Evolutionary conservation across 2,329 filamentous ascomycete genomes (phyloP), one percentile per base, ranked within the genome.

Genomic region (Alternaria sp.): DNA sequence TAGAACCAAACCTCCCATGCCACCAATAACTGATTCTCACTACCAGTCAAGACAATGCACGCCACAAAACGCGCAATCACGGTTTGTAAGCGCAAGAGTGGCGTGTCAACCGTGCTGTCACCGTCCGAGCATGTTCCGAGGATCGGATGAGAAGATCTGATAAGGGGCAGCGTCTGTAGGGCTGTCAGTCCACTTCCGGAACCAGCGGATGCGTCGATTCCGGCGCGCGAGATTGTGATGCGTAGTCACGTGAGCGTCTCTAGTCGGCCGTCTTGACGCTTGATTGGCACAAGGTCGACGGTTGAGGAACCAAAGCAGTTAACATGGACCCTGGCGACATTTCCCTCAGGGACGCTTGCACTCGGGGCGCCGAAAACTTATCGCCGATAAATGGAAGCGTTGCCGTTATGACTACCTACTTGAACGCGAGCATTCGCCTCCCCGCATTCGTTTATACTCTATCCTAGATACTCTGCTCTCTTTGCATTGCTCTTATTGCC

Each of bases 181-280:
- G 49, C 54, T 50, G 69, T 70, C 64, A 67, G 68, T 61, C 69
- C 64, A 69, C 61, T 46, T 9, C 25, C 56, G 59, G 57, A 25
- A 17, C 15, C 32, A 25, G 46, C 61, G 57, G 66, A 65, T 54
- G 54, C 21, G 17, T 54, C 44, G 54, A 52, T 58, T 64, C 62
- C 59, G 62, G 26, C 13, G 21, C n/a, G 59, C 50, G 36, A 60
- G 40, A 56, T 59, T 57, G 30, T 51, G 51, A 54, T 59, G 55
- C 25, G 28, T 50, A 30, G 7, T 64, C 61, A 61, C 61, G 58
- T 61, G 61, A 52, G 13, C 1, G 2, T 3, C 15, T 23, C 19
- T 59, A 43, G 52, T 15, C 28, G 4, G 7, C 11, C 25, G 17
- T 12, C 17, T 25, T 40, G 13, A 15, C 15, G 25, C 7, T 44